A percentile compares a stretch with the other conserved stretches of the same genome.
Conservation (phyloP, 2,329 filamentous ascomycete species). For the Venturiaceae sp. region DNA sequence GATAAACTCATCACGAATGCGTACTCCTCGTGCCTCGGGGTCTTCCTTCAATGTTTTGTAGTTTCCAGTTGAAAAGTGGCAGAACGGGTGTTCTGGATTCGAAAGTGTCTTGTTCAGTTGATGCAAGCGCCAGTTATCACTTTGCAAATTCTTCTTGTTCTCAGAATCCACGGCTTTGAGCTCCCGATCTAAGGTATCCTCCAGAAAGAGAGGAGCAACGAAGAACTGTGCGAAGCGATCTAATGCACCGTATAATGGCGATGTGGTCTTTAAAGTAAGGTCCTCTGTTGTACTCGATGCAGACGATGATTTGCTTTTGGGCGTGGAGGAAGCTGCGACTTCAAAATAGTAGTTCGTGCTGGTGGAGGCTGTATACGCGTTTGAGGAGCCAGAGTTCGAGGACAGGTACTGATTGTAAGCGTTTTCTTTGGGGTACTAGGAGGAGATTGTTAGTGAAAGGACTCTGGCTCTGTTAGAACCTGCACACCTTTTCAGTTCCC, state of each 20-base stretch:
- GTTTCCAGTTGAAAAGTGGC: conserved; percentile 87
- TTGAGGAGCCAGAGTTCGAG: conserved; percentile 81
- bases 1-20: conserved; percentile 85
- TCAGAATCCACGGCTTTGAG: conserved; percentile 86
- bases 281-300: conserved; percentile 24
- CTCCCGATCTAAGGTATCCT: conserved; percentile 77
- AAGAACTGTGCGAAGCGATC: conserved; percentile 95
- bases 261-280: conserved; percentile 26
- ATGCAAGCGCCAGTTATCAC: conserved; percentile 76
- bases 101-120: conserved; percentile 85
- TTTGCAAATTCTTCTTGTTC: conserved; percentile 96
- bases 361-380: conserved; percentile 86
- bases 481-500: conserved; percentile 79
- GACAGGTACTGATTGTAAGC: conserved; percentile 91
- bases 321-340: conserved; percentile 63
- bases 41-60: conserved; percentile 75
- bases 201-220: conserved; percentile 75
- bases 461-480: not conserved
- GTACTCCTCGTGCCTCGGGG: conserved; percentile 68
- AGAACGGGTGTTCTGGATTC: conserved; percentile 78
- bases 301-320: conserved; percentile 34
- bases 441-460: not conserved
- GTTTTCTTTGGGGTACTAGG: conserved; percentile 81
- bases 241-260: conserved; percentile 70
- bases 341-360: conserved; percentile 99